Base-by-base conservation (phyloP, 345 rosid species). In the Gossypium arboreum region DNA sequence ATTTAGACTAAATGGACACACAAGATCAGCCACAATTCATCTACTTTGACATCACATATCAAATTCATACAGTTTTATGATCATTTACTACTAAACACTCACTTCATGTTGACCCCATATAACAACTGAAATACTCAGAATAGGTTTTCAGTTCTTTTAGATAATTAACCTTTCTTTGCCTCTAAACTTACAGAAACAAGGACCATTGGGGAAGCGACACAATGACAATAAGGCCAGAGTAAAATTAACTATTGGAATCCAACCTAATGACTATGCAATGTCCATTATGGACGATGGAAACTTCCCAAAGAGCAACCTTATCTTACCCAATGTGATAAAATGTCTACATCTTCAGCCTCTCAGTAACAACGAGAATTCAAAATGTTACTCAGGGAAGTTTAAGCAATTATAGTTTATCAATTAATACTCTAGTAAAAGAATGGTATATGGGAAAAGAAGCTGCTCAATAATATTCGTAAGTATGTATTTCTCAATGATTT, bases 11-110 rank as follows among this genome's bases (percentile, higher is more conserved):
- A 47, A 72, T 41, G 29, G 65, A 72, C 22, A 60, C 11, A 24
- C 34, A 70, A 48, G 2, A 18, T 77, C 29, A 18, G 75, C 58
- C 16, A 54, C 15, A 5, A 41, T 41, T 45, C 29, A 62, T 51
- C 57, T 61, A 63, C 20, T 71, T 77, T 61, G 56, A 22, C 18
- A 48, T 66, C 41, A 58, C n/a, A 43, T 45, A 73, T 57, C 64
- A 34, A 57, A 56, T 58, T 66, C 50, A 51, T 20, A 50, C 15
- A 64, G 68, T 64, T 64, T 39, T 39, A 64, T 48, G n/a, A 64
- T 13, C 27, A 13, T 34, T 60, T 27, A 27, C 43, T 13, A n/a
- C 29, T 39, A 11, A 64, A 41, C 45, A 39, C 47, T 63, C 68
- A 9, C 68, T 64, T 50, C 68, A 34, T 16, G 17, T 34, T 63